Percentiles rank a stretch among this genome's conserved stretches.
Evolutionary conservation across 805 yeast genomes (phyloP).

Genomic region (Ogataea pilisensis): DNA sequence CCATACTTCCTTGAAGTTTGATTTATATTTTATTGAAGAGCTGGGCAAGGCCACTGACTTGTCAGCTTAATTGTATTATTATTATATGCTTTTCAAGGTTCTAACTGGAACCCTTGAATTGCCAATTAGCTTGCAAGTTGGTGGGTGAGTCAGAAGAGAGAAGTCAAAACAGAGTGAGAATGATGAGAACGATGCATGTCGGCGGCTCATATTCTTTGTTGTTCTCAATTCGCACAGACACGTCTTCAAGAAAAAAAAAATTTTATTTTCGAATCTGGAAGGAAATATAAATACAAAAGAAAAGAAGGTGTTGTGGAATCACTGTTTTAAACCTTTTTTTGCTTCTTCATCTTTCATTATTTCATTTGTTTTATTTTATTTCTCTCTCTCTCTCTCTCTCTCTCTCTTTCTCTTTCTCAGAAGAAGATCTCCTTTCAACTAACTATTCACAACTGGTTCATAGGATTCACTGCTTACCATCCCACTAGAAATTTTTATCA

Average conservation of each 20-base stretch:
- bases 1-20: too few species aligned
- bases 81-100: too few species aligned
- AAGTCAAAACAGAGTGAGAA: too few species aligned
- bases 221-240: too few species aligned
- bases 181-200: too few species aligned
- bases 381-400: constrained; percentile 24
- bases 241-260: background rate
- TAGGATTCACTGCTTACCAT: constrained; percentile 1
- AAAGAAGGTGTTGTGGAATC: background rate
- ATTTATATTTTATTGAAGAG: too few species aligned
- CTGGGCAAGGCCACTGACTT: too few species aligned
- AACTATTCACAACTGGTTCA: constrained; percentile 6
- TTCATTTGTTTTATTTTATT: constrained; percentile 7
- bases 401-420: constrained; percentile 37
- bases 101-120: too few species aligned
- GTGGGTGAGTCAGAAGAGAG: too few species aligned
- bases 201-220: too few species aligned
- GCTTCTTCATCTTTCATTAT: constrained; percentile 1
- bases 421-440: constrained; percentile 30
- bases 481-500: background rate
- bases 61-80: too few species aligned
- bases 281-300: background rate
- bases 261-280: background rate
- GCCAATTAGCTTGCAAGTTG: too few species aligned
- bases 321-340: background rate